Evolutionary conservation across 805 yeast species (phyloP).

Genomic region (Osmozyma mogii): DNA sequence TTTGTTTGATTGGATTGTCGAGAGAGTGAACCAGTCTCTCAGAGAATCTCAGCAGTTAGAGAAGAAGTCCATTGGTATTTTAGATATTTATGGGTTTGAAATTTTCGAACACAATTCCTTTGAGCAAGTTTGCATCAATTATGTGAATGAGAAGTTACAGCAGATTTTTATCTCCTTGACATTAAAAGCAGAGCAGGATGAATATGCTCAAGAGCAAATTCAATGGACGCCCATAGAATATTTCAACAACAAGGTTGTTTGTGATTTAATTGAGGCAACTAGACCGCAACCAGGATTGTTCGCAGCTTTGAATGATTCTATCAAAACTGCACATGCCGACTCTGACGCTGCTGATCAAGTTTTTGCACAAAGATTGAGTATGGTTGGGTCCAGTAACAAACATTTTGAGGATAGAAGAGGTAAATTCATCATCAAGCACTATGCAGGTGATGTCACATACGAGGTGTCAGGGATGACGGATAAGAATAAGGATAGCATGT

Average conservation of each 20-base stretch:
- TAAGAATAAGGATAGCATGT: slow-evolving; percentile 90
- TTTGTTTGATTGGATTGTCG: slow-evolving; percentile 94
- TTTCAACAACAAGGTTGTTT: slow-evolving; percentile 92
- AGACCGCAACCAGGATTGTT: slow-evolving; percentile 91
- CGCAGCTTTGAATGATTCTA: slow-evolving; percentile 93
- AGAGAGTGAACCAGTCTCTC: slow-evolving; percentile 76
- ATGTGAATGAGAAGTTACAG: slow-evolving; percentile 91
- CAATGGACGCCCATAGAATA: slow-evolving; percentile 97
- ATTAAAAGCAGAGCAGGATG: slow-evolving; percentile 95
- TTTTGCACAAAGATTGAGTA: slow-evolving; percentile 82
- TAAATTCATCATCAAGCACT: slow-evolving; percentile 87
- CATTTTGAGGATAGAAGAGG: slow-evolving; percentile 85
- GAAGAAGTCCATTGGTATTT: slow-evolving; percentile 76
- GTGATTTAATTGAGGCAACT: slow-evolving; percentile 88
- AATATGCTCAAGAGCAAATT: slow-evolving; percentile 89
- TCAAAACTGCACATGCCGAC: slow-evolving; percentile 98
- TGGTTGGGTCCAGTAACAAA: slow-evolving; percentile 68
- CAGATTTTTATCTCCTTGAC: slow-evolving; percentile 95
- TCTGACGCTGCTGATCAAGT: slow-evolving; percentile 94
- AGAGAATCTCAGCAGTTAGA: slow-evolving; percentile 28
- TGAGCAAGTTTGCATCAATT: slow-evolving; percentile 92
- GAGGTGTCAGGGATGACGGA: slow-evolving; percentile 89
- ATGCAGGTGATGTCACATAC: slow-evolving; percentile 97
- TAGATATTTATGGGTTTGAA: slow-evolving; percentile 95
- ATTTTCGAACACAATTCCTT: slow-evolving; percentile 92